phyloP scores from a whole-genome alignment of 2,329 filamentous ascomycete species.

The Alternaria triticimaculans region DNA sequence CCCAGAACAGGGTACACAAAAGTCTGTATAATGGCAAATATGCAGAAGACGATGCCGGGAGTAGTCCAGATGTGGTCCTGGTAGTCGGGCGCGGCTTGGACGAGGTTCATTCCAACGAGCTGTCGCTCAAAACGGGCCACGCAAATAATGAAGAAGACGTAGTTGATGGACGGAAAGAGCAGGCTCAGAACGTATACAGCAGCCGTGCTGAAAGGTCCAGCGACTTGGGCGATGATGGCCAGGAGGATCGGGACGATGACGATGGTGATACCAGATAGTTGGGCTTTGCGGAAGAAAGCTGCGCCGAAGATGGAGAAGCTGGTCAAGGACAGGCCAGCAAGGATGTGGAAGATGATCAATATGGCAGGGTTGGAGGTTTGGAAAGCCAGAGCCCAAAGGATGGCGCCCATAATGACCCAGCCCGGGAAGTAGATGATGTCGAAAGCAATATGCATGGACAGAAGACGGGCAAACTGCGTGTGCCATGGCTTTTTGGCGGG shows the following conservation, averaged over 20 bases:
- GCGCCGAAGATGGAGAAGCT: constrained; percentile 83
- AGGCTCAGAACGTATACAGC: constrained; percentile 74
- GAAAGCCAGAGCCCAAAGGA: constrained; percentile 68
- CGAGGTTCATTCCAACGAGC: constrained; percentile 65
- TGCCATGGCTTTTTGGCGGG: constrained; percentile 76
- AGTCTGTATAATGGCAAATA: constrained; percentile 79
- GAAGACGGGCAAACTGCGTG: constrained; percentile 76
- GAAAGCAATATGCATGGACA: constrained; percentile 82
- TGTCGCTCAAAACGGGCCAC: constrained; percentile 78
- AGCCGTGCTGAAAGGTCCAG: constrained; percentile 66
- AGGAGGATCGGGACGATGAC: constrained; percentile 76
- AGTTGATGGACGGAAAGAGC: constrained; percentile 87
- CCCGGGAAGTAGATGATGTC: constrained; percentile 79
- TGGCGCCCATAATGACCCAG: constrained; percentile 78
- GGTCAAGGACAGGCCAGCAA: constrained; percentile 77
- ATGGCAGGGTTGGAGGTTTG: constrained; percentile 53
- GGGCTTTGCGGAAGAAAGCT: constrained; percentile 83
- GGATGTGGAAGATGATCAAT: constrained; percentile 68
- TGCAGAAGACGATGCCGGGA: constrained; percentile 77
- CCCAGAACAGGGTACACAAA: constrained; percentile 78
- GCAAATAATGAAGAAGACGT: constrained; percentile 79
- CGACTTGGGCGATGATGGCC: constrained; percentile 80
- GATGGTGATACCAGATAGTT: constrained; percentile 83
- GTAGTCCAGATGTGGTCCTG: constrained; percentile 62
- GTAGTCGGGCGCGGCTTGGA: constrained; percentile 63